These are phyloP conservation scores for Aspergillus campestris DNA, from an alignment of 495 filamentous ascomycete species.

Conservation along the genomic window DNA sequence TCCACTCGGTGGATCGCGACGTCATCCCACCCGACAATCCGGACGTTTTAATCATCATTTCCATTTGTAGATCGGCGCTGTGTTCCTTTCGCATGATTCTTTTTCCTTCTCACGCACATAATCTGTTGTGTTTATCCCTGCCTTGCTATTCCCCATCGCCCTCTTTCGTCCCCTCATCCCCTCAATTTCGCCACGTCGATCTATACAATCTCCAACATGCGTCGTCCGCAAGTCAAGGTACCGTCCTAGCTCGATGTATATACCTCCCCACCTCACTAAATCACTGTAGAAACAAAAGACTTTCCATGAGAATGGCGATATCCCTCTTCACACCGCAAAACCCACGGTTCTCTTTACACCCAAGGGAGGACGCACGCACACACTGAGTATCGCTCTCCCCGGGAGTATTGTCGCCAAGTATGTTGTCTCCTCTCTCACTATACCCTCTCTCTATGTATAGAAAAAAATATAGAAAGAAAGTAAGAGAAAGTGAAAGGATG, in stretches of 20 bases:
- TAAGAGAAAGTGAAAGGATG: too few relatives aligned
- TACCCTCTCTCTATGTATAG: too few relatives aligned
- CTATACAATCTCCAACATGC: background rate
- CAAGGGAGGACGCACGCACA: slow-evolving; percentile 36
- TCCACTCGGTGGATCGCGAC: too few relatives aligned
- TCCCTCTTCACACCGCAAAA: slow-evolving; percentile 36
- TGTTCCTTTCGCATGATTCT: background rate
- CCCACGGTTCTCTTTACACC: slow-evolving; percentile 49
- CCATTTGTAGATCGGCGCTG: too few relatives aligned
- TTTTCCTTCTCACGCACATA: background rate
- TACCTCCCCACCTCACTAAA: too few relatives aligned
- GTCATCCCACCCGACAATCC: too few relatives aligned
- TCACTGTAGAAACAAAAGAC: slow-evolving; percentile 6
- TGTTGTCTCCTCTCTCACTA: slow-evolving; percentile 3
- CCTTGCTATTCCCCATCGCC: background rate
- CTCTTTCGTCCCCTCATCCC: background rate
- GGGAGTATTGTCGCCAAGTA: slow-evolving; percentile 54
- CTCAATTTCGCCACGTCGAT: background rate
- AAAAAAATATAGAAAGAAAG: background rate
- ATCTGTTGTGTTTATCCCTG: background rate
- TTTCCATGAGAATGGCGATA: slow-evolving; percentile 1
- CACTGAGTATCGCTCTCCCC: slow-evolving; percentile 49
- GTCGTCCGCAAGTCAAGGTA: slow-evolving; percentile 1
- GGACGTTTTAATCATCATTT: too few relatives aligned
- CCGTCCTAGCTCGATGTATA: background rate